phyloP scores from a whole-genome alignment of 352 stramenopile genomes.

The Thraustotheca clavata region DNA sequence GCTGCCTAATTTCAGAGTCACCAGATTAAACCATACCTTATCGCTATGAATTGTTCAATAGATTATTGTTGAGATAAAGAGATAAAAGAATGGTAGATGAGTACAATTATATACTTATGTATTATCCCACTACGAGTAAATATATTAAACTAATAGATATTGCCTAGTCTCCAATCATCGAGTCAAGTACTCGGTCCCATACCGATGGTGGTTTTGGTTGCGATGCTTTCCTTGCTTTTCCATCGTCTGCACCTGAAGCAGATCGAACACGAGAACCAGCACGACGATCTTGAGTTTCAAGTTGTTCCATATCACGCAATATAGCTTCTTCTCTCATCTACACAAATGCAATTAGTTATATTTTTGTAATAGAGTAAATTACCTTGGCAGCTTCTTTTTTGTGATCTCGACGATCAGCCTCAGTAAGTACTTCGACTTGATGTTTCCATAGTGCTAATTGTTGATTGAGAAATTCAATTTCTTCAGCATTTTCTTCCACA shows the following conservation, averaged over 20 bases:
- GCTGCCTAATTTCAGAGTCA: not conserved
- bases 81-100: too few relatives aligned
- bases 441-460: conserved; percentile 77
- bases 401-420: conserved; percentile 74
- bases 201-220: not conserved
- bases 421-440: conserved; percentile 75
- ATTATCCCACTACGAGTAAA: too few relatives aligned
- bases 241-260: not conserved
- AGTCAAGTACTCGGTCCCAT: conserved; percentile 6
- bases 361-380: not conserved
- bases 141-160: not conserved
- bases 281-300: conserved; percentile 5
- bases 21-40: not conserved
- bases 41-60: too few relatives aligned
- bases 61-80: too few relatives aligned
- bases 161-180: conserved; percentile 1
- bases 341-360: not conserved
- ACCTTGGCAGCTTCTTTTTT: not conserved
- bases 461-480: conserved; percentile 71
- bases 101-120: too few relatives aligned
- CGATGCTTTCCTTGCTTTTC: not conserved
- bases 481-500: conserved; percentile 71
- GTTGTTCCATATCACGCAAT: not conserved
- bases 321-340: not conserved
- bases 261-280: conserved; percentile 8